Percentiles rank a stretch among this genome's conserved stretches.
These are phyloP conservation scores for Apiotrichum mycotoxinovorans DNA, from an alignment of 1,284 basidiomycete species.

Conservation along the genomic window DNA sequence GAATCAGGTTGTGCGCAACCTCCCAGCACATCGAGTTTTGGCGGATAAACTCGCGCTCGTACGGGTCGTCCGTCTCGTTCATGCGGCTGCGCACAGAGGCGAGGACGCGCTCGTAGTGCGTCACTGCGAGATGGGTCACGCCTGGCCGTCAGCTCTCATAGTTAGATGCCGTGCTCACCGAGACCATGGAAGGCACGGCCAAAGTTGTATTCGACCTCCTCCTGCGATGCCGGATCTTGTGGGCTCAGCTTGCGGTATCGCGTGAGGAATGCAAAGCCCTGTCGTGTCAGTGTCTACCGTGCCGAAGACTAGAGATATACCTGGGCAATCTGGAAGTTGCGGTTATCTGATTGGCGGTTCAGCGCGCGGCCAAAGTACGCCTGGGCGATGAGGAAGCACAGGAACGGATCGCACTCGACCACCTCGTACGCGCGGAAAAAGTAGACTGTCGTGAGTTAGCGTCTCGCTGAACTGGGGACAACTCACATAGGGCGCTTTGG, in stretches of 20 bases:
- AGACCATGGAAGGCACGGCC: slow-evolving; percentile 86
- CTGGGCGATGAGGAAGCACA: slow-evolving; percentile 76
- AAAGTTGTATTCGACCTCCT: slow-evolving; percentile 88
- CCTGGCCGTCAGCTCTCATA: slow-evolving; percentile 53
- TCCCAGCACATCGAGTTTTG: slow-evolving; percentile 57
- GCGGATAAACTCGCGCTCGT: slow-evolving; percentile 42
- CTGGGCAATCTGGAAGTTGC: slow-evolving; percentile 73
- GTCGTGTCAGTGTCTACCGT: slow-evolving; percentile 6
- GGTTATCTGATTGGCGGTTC: slow-evolving; percentile 90
- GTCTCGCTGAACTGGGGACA: background rate
- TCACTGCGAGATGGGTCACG: slow-evolving; percentile 70
- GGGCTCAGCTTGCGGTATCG: slow-evolving; percentile 62
- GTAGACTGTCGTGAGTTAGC: slow-evolving; percentile 61
- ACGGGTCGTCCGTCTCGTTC: slow-evolving; percentile 19
- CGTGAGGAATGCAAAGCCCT: slow-evolving; percentile 78
- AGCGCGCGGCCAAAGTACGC: slow-evolving; percentile 83
- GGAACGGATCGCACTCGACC: slow-evolving; percentile 74
- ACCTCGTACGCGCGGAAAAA: slow-evolving; percentile 81
- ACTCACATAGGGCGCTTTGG: slow-evolving; percentile 83
- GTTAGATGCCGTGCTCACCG: slow-evolving; percentile 54
- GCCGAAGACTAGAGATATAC: slow-evolving; percentile 48
- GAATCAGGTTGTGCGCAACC: slow-evolving; percentile 81
- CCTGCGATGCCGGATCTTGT: slow-evolving; percentile 52
- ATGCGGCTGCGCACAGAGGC: slow-evolving; percentile 57
- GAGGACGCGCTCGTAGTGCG: slow-evolving; percentile 75